These are phyloP conservation scores for Aegilops speltoides DNA, from an alignment of 176 grass and related monocot species.

Conservation along the genomic window DNA sequence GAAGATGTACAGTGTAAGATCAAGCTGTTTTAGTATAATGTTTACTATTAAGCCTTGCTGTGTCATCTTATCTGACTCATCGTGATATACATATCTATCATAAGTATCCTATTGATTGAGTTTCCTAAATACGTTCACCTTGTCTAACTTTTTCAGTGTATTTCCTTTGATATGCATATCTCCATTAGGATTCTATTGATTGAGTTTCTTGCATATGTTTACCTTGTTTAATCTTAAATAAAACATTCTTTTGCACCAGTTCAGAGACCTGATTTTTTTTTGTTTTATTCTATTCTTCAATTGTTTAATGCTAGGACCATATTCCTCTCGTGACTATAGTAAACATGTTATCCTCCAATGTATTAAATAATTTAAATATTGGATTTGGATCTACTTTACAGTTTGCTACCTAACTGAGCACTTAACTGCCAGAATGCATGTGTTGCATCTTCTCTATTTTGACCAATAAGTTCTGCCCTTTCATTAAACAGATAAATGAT, in stretches of 20 bases:
- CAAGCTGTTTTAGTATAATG: neutral
- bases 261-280: neutral
- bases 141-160: neutral
- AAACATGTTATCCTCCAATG: conserved; percentile 24
- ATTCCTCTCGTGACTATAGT: neutral
- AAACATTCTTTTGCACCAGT: neutral
- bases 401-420: neutral
- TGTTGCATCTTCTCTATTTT: neutral
- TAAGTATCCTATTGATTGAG: neutral
- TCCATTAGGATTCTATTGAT: neutral
- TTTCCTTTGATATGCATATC: neutral
- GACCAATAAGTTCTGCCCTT: conserved; percentile 13
- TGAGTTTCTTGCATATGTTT: conserved; percentile 8
- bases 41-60: neutral
- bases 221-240: neutral
- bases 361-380: conserved; percentile 21
- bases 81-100: conserved; percentile 3
- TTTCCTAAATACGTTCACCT: conserved; percentile 8
- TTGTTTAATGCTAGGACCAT: conserved; percentile 13
- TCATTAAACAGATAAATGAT: conserved; percentile 63
- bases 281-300: conserved; percentile 4
- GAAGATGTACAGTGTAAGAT: conserved; percentile 86
- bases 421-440: neutral
- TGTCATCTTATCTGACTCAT: conserved; percentile 1
- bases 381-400: conserved; percentile 13